Evolutionary conservation across 768 basidiomycete genomes (phyloP).

Genomic region (Ramaria sp.): DNA sequence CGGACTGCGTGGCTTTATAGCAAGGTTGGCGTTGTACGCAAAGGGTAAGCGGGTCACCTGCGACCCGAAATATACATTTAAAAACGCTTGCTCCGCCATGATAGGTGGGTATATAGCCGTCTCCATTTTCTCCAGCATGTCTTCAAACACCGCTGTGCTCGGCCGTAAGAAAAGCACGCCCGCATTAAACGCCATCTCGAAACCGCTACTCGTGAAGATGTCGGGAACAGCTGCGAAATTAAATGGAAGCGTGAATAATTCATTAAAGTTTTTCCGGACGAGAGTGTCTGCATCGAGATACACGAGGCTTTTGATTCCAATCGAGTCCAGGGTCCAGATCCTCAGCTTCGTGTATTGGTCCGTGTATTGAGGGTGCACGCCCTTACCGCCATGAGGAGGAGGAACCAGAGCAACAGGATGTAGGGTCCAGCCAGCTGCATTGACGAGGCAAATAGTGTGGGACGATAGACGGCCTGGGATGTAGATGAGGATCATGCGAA

Average conservation of each 20-base stretch:
- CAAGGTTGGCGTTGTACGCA: constrained; percentile 31
- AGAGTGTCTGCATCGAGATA: constrained; percentile 36
- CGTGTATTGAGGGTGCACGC: constrained; percentile 24
- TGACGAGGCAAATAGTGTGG: constrained; percentile 28
- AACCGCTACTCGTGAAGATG: constrained; percentile 21
- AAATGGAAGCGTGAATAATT: constrained; percentile 31
- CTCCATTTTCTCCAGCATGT: constrained; percentile 21
- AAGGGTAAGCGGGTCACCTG: constrained; percentile 26
- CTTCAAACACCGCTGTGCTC: constrained; percentile 18
- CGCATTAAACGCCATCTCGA: constrained; percentile 29
- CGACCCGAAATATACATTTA: constrained; percentile 28
- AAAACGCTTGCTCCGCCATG: constrained; percentile 31
- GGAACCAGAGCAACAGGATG: constrained; percentile 26
- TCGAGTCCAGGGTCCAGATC: constrained; percentile 27
- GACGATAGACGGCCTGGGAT: constrained; percentile 26
- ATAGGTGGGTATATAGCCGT: constrained; percentile 21
- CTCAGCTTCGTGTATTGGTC: constrained; percentile 35
- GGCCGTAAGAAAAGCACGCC: constrained; percentile 28
- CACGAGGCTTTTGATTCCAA: constrained; percentile 22
- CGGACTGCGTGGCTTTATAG: constrained; percentile 25
- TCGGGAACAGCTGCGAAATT: constrained; percentile 32
- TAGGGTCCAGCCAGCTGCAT: constrained; percentile 28
- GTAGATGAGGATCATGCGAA: constrained; percentile 23
- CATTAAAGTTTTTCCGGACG: constrained; percentile 30
- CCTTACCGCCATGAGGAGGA: constrained; percentile 27